Evolutionary conservation across 225 moss, liverwort and hornwort species (phyloP), one percentile per base, ranked within the genome.

Genomic region (Straminergon stramineum): DNA sequence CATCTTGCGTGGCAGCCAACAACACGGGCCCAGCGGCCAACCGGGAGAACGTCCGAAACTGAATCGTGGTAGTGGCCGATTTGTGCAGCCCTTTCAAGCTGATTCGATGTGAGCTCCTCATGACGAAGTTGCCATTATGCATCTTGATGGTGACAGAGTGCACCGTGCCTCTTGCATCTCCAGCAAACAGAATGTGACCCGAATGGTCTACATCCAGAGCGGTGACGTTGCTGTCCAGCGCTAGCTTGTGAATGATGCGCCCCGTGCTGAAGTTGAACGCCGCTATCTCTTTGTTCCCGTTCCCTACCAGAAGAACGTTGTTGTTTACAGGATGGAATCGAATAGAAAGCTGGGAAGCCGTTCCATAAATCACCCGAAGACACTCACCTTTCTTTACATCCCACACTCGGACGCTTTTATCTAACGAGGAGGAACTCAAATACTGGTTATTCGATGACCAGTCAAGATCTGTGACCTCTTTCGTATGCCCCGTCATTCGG

Each of bases 301-400:
- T 97, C 66, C 97, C 96, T 56, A 97, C 99, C 31, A 96, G 93
- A 88, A 99, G 92, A 90, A 96, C 94, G 91, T 97, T 99, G 95
- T 99, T 97, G 91, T 99, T 99, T 56, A 99, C 97, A 91, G 97
- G 97, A 93, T 97, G 99, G 81, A 97, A 99, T 78, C 97, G 93
- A 41, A 99, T 96, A 57, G 94, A 97, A 55, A 99, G 90, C 67
- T 99, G 99, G 22, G 96, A 94, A 80, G 94, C 88, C 84, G 95
- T 97, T 90, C 97, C 97, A 69, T 99, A 94, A 61, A 97, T 96
- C 45, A 97, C 97, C 61, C 96, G 95, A 75, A 99, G 91, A 75
- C 99, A 99, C 81, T 89, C 94, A 23, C 97, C 97, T 84, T 94
- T 96, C 92, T 94, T 94, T 65, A 96, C 96, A 89, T 95, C 96